Evolutionary conservation across 495 filamentous ascomycete species (phyloP).

Genomic region (Penicillium malachiteum): DNA sequence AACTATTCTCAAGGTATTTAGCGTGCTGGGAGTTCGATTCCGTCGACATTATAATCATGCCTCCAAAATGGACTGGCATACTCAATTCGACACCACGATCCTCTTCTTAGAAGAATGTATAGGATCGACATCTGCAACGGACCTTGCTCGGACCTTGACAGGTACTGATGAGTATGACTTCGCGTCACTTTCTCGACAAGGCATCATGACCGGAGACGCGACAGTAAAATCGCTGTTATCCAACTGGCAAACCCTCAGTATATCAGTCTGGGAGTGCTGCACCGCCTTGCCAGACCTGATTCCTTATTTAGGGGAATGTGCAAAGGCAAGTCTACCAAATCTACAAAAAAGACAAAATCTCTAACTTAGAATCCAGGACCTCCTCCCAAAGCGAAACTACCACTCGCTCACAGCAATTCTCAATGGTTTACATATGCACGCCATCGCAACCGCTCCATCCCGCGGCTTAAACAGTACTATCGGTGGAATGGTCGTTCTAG

Average conservation of each 20-base stretch:
- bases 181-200: slow-evolving; percentile 21
- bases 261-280: slow-evolving; percentile 44
- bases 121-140: slow-evolving; percentile 26
- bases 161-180: slow-evolving; percentile 31
- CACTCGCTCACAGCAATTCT: slow-evolving; percentile 39
- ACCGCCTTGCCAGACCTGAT: slow-evolving; percentile 36
- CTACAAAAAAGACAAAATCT: slow-evolving; percentile 1
- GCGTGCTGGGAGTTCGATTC: slow-evolving; percentile 35
- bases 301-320: slow-evolving; percentile 34
- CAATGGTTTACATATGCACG: slow-evolving; percentile 35
- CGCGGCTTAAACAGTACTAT: slow-evolving; percentile 11
- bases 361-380: slow-evolving; percentile 22
- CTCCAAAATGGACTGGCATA: slow-evolving; percentile 35
- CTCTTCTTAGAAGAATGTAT: slow-evolving; percentile 37
- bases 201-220: slow-evolving; percentile 20
- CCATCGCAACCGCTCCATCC: slow-evolving; percentile 23
- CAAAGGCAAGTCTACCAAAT: slow-evolving; percentile 25
- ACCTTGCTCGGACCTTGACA: slow-evolving; percentile 33
- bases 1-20: slow-evolving; percentile 36
- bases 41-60: slow-evolving; percentile 36
- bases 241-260: slow-evolving; percentile 33
- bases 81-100: slow-evolving; percentile 30
- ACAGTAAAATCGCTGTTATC: slow-evolving; percentile 17
- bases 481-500: slow-evolving; percentile 19
- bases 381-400: slow-evolving; percentile 31